These are phyloP conservation scores for Knufia petricola DNA, from an alignment of 2,329 filamentous ascomycete species.

Conservation along the genomic window DNA sequence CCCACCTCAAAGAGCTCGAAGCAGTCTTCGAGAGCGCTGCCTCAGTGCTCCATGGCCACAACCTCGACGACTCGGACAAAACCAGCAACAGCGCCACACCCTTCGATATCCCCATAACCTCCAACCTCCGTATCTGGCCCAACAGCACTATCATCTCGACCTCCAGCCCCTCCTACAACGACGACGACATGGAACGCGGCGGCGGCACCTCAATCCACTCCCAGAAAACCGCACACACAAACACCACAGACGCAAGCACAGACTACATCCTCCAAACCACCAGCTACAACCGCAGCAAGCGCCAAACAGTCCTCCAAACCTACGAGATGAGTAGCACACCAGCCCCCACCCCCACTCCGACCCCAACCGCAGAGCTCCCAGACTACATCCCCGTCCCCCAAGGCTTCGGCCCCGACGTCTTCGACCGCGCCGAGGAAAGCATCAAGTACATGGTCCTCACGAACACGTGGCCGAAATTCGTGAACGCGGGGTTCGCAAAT, in stretches of 20 bases:
- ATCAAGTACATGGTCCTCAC: slow-evolving; percentile 59
- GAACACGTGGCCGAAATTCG: slow-evolving; percentile 52
- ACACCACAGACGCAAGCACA: slow-evolving; percentile 4
- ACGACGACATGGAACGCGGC: slow-evolving; percentile 22
- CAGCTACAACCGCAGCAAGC: background rate
- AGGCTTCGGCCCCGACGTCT: slow-evolving; percentile 43
- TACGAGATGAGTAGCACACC: slow-evolving; percentile 22
- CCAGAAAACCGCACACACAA: slow-evolving; percentile 1
- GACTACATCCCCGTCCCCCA: slow-evolving; percentile 32
- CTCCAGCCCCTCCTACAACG: slow-evolving; percentile 11
- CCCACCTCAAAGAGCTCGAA: slow-evolving; percentile 46
- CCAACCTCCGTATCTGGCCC: slow-evolving; percentile 14
- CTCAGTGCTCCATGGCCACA: slow-evolving; percentile 21
- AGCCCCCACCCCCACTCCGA: too few relatives aligned
- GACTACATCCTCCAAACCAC: slow-evolving; percentile 12
- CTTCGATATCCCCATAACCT: slow-evolving; percentile 26
- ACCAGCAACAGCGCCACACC: slow-evolving; percentile 36
- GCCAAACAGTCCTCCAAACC: slow-evolving; percentile 10
- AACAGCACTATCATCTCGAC: too few relatives aligned
- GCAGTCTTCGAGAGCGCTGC: slow-evolving; percentile 45
- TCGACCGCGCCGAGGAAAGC: slow-evolving; percentile 49
- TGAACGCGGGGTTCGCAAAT: slow-evolving; percentile 24
- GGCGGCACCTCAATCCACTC: slow-evolving; percentile 13
- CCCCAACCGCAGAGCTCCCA: slow-evolving; percentile 25
- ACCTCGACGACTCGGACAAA: slow-evolving; percentile 33